Evolutionary conservation across 805 yeast genomes (phyloP).

Genomic region (Ogataea corticis): DNA sequence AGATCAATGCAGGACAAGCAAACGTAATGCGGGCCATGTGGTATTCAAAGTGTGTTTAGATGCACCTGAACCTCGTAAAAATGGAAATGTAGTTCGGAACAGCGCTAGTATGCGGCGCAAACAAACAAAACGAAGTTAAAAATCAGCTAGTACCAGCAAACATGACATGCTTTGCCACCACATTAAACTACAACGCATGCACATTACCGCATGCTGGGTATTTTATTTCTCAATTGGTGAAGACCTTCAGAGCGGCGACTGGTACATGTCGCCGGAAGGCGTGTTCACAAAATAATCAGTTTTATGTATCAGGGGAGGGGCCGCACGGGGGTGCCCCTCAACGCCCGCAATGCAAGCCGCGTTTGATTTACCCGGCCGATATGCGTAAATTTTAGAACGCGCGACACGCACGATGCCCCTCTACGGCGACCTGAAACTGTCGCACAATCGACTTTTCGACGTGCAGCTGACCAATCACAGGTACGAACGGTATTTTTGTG

Average conservation of each 20-base stretch:
- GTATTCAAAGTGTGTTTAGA: background rate
- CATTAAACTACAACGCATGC: background rate
- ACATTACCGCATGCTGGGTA: background rate
- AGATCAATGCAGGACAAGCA: background rate
- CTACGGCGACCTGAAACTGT: slow-evolving; percentile 8
- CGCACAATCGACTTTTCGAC: slow-evolving; percentile 7
- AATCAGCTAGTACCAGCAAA: background rate
- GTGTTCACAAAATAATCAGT: background rate
- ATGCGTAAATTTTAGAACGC: slow-evolving; percentile 6
- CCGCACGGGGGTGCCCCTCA: slow-evolving; percentile 2
- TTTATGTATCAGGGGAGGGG: slow-evolving; percentile 3
- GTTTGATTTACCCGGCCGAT: slow-evolving; percentile 3
- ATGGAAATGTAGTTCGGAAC: background rate
- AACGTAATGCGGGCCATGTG: background rate
- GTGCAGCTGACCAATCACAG: slow-evolving; percentile 6
- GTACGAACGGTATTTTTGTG: background rate
- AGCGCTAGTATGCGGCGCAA: background rate
- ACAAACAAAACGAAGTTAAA: background rate
- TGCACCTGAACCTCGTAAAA: background rate
- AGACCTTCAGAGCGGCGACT: background rate
- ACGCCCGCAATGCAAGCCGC: background rate
- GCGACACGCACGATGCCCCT: slow-evolving; percentile 9
- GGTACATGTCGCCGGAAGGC: slow-evolving; percentile 1
- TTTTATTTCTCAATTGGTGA: background rate
- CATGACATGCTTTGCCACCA: slow-evolving; percentile 4